phyloP scores from a whole-genome alignment of 352 stramenopile genomes.

The Peronospora destructor region DNA sequence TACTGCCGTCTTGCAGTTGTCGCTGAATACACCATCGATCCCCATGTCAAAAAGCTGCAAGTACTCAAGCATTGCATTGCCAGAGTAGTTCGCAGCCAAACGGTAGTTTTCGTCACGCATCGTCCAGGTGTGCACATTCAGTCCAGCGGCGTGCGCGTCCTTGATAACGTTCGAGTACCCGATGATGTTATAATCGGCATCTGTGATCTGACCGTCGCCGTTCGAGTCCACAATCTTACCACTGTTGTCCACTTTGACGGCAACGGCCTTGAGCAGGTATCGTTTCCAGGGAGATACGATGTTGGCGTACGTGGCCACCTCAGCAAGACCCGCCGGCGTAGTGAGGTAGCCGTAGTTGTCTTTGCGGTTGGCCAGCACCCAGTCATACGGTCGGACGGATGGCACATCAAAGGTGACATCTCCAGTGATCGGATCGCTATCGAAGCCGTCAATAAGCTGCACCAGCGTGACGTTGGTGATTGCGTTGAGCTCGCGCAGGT shows the following conservation, averaged over 20 bases:
- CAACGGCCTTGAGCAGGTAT: conserved; percentile 53
- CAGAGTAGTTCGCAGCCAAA: conserved; percentile 55
- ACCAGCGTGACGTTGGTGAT: conserved; percentile 68
- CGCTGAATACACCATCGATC: conserved; percentile 57
- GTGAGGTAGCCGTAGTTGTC: conserved; percentile 53
- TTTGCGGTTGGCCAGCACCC: conserved; percentile 41
- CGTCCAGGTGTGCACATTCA: conserved; percentile 54
- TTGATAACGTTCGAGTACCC: conserved; percentile 37
- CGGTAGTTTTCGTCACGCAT: conserved; percentile 66
- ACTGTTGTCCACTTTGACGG: conserved; percentile 32
- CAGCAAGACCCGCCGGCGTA: conserved; percentile 46
- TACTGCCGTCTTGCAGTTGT: conserved; percentile 51
- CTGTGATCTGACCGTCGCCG: conserved; percentile 49
- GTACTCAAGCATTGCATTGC: conserved; percentile 55
- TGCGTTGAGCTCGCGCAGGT: conserved; percentile 61
- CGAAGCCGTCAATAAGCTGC: conserved; percentile 67
- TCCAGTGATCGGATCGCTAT: conserved; percentile 47
- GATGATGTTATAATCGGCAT: conserved; percentile 55
- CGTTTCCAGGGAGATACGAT: conserved; percentile 80
- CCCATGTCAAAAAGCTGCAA: conserved; percentile 54
- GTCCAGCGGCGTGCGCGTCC: conserved; percentile 44
- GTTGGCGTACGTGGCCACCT: conserved; percentile 60
- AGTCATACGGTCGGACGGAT: conserved; percentile 58
- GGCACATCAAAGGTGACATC: conserved; percentile 40
- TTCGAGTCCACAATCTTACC: conserved; percentile 52